These are phyloP conservation scores for Xylaria nigripes DNA, from an alignment of 495 filamentous ascomycete genomes.

Conservation along the genomic window DNA sequence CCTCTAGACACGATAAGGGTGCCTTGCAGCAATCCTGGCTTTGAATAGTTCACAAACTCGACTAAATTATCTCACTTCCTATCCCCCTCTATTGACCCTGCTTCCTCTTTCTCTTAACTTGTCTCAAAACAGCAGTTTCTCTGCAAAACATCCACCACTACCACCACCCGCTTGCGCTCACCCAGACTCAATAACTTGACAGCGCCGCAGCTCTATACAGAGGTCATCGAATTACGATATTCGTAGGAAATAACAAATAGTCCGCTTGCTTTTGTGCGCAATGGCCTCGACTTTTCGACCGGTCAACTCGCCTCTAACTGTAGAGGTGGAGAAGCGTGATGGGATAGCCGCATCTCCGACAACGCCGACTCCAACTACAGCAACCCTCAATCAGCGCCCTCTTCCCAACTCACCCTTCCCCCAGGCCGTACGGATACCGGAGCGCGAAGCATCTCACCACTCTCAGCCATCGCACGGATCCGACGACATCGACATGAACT, in stretches of 20 bases:
- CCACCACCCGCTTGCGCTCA: neutral
- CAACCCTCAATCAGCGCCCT: constrained; percentile 54
- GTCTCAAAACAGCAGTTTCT: constrained; percentile 11
- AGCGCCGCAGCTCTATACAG: neutral
- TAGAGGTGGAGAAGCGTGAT: constrained; percentile 32
- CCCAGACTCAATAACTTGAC: neutral
- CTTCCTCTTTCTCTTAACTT: constrained; percentile 9
- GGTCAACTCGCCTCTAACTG: constrained; percentile 64
- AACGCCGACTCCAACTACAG: constrained; percentile 56
- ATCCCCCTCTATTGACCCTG: neutral
- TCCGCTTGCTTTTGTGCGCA: constrained; percentile 4
- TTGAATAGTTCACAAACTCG: constrained; percentile 15
- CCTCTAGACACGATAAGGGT: neutral
- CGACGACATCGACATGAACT: constrained; percentile 62
- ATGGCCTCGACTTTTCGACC: constrained; percentile 59
- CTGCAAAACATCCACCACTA: neutral
- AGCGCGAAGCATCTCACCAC: constrained; percentile 52
- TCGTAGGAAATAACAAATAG: neutral
- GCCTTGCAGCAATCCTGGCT: constrained; percentile 1
- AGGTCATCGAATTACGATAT: neutral
- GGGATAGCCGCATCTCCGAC: constrained; percentile 55
- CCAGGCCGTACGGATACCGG: constrained; percentile 42
- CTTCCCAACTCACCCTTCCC: constrained; percentile 52
- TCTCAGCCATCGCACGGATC: constrained; percentile 54
- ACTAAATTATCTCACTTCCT: constrained; percentile 6